Base-by-base conservation (phyloP, 495 filamentous ascomycete genomes). In the Glarea lozoyensis region DNA sequence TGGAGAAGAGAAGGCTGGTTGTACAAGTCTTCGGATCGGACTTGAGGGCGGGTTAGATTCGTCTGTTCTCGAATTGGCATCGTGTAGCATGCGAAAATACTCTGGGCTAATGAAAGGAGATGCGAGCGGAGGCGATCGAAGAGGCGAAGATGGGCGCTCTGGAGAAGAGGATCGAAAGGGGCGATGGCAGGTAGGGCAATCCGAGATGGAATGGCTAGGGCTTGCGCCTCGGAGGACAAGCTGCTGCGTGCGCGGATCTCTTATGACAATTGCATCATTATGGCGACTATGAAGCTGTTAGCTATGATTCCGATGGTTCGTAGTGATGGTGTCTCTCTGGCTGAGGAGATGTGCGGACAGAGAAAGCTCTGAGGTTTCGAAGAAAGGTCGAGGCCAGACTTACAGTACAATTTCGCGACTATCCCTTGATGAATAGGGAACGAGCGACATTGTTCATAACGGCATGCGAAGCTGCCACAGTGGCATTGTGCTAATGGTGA, bases 71-170 rank as follows among this genome's bases (percentile, higher is more conserved):
- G 52, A 51, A 27, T 57, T 43, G 25, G 44, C 48, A 37, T 51
- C 58, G 42, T 82, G 79, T 19, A 98, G 81, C 80, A 95, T 86
- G 55, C 83, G 85, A 62, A 97, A 98, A 63, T 98, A 98, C 20
- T 87, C 78, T 11, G 86, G 87, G 52, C 83, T 82, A 46, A 95
- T 78, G 59, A 90, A 96, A 19, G 48, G 40, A 3, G 37, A 13
- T 17, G 37, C 11, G 40, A 40, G 9, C 33, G 9, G 17, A 23
- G 39, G 19, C 45, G 79, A 77, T 1, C 79, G 73, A 30, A 78
- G 64, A 17, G 64, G 60, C 7, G 58, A 52, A 22, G 64, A 41
- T 58, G 67, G 40, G 64, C 64, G 38, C 68, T 64, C 21, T 79
- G 67, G 49, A 62, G 65, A 67, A 1, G 68, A 53, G 11, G 64